Conservation (phyloP, 1,139 yeast genomes). For the Sugiyamaella grinbergsii region DNA sequence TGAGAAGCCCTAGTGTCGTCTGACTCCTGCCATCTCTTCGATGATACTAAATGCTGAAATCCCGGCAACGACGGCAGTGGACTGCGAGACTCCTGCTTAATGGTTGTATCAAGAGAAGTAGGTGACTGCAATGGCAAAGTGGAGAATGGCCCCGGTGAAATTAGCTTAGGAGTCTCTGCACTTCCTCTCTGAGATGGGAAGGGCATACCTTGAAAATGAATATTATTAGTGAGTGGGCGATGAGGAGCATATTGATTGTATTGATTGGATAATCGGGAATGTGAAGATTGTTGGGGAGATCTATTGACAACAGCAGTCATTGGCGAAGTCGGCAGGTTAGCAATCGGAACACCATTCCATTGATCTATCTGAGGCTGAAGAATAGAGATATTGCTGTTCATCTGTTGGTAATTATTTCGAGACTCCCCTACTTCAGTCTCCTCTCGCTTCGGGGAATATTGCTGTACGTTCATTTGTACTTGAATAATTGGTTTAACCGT, state of each 20-base stretch:
- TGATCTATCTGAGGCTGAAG: not conserved
- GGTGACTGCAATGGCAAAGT: constrained; percentile 5
- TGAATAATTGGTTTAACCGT: constrained; percentile 9
- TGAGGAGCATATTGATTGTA: not conserved
- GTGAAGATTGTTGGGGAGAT: not conserved
- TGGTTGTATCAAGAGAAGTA: not conserved
- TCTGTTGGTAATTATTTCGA: not conserved
- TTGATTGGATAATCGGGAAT: not conserved
- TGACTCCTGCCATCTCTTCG: constrained; percentile 12
- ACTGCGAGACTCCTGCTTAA: constrained; percentile 8
- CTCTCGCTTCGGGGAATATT: constrained; percentile 6
- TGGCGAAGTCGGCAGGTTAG: not conserved
- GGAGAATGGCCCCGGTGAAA: not conserved
- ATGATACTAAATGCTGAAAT: constrained; percentile 12
- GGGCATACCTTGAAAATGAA: not conserved
- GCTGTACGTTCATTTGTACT: constrained; percentile 8
- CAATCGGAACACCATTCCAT: not conserved
- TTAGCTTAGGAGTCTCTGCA: not conserved
- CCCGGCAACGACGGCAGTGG: constrained; percentile 16
- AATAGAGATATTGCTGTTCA: not conserved
- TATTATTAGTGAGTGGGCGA: not conserved
- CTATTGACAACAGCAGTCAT: not conserved
- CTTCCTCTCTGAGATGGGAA: not conserved
- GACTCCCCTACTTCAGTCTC: not conserved
- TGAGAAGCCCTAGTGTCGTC: not conserved